Conservation (phyloP, 2,329 filamentous ascomycete species). For the Orbilia brochopaga region DNA sequence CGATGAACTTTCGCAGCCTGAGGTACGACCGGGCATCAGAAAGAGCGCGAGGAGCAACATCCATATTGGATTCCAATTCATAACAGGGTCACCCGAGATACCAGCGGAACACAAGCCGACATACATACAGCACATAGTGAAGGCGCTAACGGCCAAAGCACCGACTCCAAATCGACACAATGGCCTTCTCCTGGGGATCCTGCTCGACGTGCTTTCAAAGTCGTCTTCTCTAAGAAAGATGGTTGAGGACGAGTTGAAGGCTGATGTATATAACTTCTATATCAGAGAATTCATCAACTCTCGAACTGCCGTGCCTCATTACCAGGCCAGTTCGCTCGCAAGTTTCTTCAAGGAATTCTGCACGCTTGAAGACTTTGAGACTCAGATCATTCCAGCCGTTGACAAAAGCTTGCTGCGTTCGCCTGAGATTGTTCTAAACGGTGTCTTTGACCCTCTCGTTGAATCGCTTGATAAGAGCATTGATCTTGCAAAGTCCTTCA, state of each 20-base stretch:
- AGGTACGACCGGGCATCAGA: conserved; percentile 37
- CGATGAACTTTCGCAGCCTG: conserved; percentile 60
- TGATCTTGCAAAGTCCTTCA: conserved; percentile 78
- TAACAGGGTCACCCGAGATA: conserved; percentile 28
- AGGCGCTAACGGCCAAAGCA: conserved; percentile 72
- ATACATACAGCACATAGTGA: conserved; percentile 69
- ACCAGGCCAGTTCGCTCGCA: conserved; percentile 73
- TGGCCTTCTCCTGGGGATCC: conserved; percentile 78
- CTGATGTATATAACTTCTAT: conserved; percentile 80
- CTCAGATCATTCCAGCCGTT: conserved; percentile 76
- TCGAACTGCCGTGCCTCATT: conserved; percentile 70
- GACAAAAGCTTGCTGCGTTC: conserved; percentile 89
- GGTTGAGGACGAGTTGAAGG: conserved; percentile 69
- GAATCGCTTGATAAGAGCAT: conserved; percentile 70
- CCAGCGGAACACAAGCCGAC: conserved; percentile 61
- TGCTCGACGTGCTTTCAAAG: conserved; percentile 84
- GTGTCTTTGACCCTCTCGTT: conserved; percentile 76
- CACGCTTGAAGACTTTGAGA: conserved; percentile 74
- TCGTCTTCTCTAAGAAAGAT: conserved; percentile 68
- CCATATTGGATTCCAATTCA: conserved; percentile 29
- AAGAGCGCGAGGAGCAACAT: conserved; percentile 29
- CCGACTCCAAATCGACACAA: conserved; percentile 70
- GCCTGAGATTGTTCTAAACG: conserved; percentile 84
- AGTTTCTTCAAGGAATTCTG: conserved; percentile 85
- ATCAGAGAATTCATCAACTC: conserved; percentile 83